Base-by-base conservation (phyloP, 2,329 filamentous ascomycete genomes). In the Fusarium drepaniforme region DNA sequence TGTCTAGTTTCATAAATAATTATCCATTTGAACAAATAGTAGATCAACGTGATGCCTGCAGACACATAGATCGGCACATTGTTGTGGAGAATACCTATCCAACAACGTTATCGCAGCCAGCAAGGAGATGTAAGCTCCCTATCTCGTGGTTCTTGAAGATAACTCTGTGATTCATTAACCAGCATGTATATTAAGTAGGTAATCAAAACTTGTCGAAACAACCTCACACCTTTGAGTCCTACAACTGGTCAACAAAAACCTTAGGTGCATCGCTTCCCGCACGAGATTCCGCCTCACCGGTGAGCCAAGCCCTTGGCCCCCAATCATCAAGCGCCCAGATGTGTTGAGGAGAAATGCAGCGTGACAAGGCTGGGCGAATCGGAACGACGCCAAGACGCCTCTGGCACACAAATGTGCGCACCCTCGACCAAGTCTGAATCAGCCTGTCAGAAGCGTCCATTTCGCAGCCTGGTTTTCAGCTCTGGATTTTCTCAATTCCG, bases 321-420 rank as follows among this genome's bases (percentile, higher is more conserved):
- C 60, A 63, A 49, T 38, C 25, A 53, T 9, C 59, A n/a, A 68
- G 53, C 53, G 53, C 53, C 30, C 53, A 57, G 30, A 35, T 57
- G 53, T 57, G 53, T 37, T 37, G 30, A 57, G 28, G 53, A 53
- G 53, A 37, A 30, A 35, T 57, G 30, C 53, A 57, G 21, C 53
- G 21, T 23, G 28, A 37, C 30, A 21, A 57, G 21, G 30, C 30
- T 37, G 53, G 30, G 53, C 53, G 53, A 57, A 57, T 57, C 53
- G 30, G 28, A 57, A 16, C n/a, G 25, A 21, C 30, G 53, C 53
- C 53, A 57, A 57, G 28, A 30, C 30, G 53, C 53, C 53, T 57
- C 53, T 21, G n/a, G 30, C 53, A 57, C 53, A 57, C 53, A 57
- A 35, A 18, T 57, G 53, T 57, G 53, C 28, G 53, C 49, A 21